These are phyloP conservation scores for maize (Zea mays) DNA, from an alignment of 176 grass and related monocot genomes.

Conservation along the genomic window Zm-B73-REFERENCE-NAM-5.0 NC_050103.1:120488001-120488500, in stretches of 20 bases:
- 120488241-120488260: slow-evolving; percentile 23
- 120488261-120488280: slow-evolving; percentile 35
- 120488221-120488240: neutral
- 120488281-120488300: slow-evolving; percentile 57
- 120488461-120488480: slow-evolving; percentile 37
- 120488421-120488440: slow-evolving; percentile 15
- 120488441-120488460: slow-evolving; percentile 38
- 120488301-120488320: slow-evolving; percentile 43
- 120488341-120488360: slow-evolving; percentile 87
- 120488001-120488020: too few relatives aligned
- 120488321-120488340: slow-evolving; percentile 52
- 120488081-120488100: too few relatives aligned
- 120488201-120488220: neutral
- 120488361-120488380: slow-evolving; percentile 45
- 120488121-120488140: too few relatives aligned
- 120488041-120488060: too few relatives aligned
- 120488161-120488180: neutral
- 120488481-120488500: slow-evolving; percentile 53
- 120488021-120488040: too few relatives aligned
- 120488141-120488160: too few relatives aligned
- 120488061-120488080: too few relatives aligned
- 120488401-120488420: slow-evolving; percentile 34
- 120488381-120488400: slow-evolving; percentile 29
- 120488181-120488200: neutral
- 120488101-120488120: too few relatives aligned